These are phyloP conservation scores for Phragmites australis DNA, from an alignment of 176 grass and related monocot genomes.

Conservation along the genomic window DNA sequence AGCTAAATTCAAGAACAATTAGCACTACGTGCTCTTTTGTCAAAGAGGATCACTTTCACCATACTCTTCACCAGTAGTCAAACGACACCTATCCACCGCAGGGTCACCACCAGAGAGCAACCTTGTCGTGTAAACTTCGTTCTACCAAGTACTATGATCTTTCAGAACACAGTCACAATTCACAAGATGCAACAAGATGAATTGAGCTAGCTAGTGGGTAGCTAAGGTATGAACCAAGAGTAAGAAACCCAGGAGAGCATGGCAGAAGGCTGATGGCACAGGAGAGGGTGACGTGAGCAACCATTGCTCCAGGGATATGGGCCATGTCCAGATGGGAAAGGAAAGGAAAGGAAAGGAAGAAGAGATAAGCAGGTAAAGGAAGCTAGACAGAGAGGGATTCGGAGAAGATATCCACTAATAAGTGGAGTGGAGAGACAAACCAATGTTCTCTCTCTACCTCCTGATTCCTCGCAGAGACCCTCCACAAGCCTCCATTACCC, in stretches of 20 bases:
- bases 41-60: conserved; percentile 33
- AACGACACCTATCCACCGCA: neutral
- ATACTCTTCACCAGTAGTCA: neutral
- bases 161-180: conserved; percentile 20
- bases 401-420: conserved; percentile 35
- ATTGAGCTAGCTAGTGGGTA: neutral
- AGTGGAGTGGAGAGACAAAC: conserved; percentile 19
- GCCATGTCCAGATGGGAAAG: conserved; percentile 44
- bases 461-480: conserved; percentile 51
- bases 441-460: conserved; percentile 29
- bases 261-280: neutral
- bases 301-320: conserved; percentile 50
- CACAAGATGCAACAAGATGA: neutral
- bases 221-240: conserved; percentile 39
- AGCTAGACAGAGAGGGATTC: conserved; percentile 30
- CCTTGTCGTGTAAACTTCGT: conserved; percentile 4
- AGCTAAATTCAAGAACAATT: conserved; percentile 25
- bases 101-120: conserved; percentile 7
- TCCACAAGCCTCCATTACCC: conserved; percentile 40
- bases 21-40: neutral
- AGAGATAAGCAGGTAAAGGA: conserved; percentile 52
- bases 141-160: neutral
- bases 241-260: conserved; percentile 41
- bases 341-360: conserved; percentile 48
- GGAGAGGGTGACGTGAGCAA: conserved; percentile 42